Percentiles rank a stretch among this genome's conserved stretches.
Conservation (phyloP, 805 yeast genomes). For the Yarrowia deformans region DNA sequence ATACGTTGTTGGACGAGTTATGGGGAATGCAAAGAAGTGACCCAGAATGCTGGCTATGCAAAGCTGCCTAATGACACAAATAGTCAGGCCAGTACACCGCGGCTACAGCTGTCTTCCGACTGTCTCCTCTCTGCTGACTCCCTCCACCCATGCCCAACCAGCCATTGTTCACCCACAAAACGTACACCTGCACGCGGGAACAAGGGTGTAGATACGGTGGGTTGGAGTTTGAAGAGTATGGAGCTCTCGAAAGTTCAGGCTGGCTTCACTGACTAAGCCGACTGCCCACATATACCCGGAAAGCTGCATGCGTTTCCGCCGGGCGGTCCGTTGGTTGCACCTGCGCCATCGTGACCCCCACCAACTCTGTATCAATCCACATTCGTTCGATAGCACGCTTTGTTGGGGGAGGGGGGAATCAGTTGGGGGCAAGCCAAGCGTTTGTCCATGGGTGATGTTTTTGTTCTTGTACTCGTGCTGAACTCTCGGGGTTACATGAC, state of each 20-base stretch:
- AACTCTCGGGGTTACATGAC: constrained; percentile 19
- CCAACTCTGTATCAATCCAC: not conserved
- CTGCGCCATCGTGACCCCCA: constrained; percentile 12
- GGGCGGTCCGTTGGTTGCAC: constrained; percentile 22
- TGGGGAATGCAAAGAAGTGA: too few species aligned
- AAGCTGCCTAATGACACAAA: not conserved
- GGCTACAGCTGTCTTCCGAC: not conserved
- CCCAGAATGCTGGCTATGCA: too few species aligned
- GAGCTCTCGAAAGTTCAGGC: not conserved
- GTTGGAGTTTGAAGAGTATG: not conserved
- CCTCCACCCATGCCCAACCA: not conserved
- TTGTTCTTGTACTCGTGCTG: too few species aligned
- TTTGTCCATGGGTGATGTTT: too few species aligned
- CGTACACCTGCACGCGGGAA: constrained; percentile 31
- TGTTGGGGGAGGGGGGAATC: constrained; percentile 1
- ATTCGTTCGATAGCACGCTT: not conserved
- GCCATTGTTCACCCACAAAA: not conserved
- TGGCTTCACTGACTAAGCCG: constrained; percentile 11
- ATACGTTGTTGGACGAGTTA: too few species aligned
- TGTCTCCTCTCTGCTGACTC: too few species aligned
- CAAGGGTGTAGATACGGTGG: constrained; percentile 18
- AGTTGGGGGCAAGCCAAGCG: too few species aligned
- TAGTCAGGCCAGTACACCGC: not conserved
- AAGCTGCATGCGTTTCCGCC: not conserved
- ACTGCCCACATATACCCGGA: not conserved